phyloP scores from a whole-genome alignment of 805 yeast genomes.

The Vanderwaltozyma verrucispora region DNA sequence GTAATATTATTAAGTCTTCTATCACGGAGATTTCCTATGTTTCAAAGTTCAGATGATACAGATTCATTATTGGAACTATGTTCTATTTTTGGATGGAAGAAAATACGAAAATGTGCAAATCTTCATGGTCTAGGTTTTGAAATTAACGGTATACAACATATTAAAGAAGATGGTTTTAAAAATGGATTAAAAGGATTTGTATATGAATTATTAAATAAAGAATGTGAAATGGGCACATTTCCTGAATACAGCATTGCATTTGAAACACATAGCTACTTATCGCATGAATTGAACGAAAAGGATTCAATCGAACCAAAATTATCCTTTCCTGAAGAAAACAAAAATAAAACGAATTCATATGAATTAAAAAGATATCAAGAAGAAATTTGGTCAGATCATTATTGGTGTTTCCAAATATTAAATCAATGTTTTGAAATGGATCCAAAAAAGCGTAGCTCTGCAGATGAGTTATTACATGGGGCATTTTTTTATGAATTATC shows the following conservation, averaged over 20 bases:
- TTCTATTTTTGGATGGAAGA: conserved; percentile 63
- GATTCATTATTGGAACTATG: conserved; percentile 86
- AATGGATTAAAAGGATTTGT: conserved; percentile 26
- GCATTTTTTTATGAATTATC: conserved; percentile 46
- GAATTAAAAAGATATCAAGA: conserved; percentile 24
- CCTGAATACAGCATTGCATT: conserved; percentile 64
- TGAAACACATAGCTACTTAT: conserved; percentile 45
- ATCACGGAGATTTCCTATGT: conserved; percentile 79
- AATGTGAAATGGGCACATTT: conserved; percentile 43
- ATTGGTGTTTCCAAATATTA: conserved; percentile 42
- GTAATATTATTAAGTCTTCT: conserved; percentile 73
- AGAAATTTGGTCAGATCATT: conserved; percentile 29
- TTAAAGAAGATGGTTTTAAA: conserved; percentile 31
- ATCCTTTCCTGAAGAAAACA: conserved; percentile 7
- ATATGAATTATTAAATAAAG: conserved; percentile 19
- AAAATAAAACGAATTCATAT: conserved; percentile 11
- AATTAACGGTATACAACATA: conserved; percentile 40
- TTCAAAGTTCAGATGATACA: conserved; percentile 86
- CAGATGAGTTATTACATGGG: conserved; percentile 44
- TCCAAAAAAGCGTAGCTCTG: conserved; percentile 45
- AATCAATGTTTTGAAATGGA: conserved; percentile 49
- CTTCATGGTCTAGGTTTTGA: conserved; percentile 87
- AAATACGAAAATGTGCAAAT: conserved; percentile 65
- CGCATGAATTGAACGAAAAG: conserved; percentile 30
- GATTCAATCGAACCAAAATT: conserved; percentile 20